Evolutionary conservation across 805 yeast genomes (phyloP).

Genomic region (Clavispora fructus): DNA sequence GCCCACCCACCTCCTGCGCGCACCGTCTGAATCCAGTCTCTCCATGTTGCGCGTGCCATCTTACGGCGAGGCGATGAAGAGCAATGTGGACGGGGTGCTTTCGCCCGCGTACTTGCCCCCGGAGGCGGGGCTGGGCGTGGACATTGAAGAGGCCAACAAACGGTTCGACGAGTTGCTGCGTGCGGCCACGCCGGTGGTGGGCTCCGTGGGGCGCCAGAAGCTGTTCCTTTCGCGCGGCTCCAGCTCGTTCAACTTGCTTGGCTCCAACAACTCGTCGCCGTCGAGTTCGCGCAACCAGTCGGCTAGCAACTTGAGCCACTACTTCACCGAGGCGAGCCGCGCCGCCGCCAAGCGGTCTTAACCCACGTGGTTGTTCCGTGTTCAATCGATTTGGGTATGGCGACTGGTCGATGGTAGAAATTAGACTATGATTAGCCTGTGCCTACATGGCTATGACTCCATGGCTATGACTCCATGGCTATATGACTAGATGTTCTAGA

Average conservation of each 20-base stretch:
- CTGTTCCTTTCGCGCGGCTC: slow-evolving; percentile 23
- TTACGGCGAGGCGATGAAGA: slow-evolving; percentile 69
- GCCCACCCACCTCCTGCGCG: slow-evolving; percentile 54
- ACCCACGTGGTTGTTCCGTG: no score
- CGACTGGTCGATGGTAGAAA: no score
- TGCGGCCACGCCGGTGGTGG: not conserved
- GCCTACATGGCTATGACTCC: no score
- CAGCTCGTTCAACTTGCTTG: slow-evolving; percentile 20
- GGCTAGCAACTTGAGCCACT: slow-evolving; percentile 17
- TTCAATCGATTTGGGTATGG: no score
- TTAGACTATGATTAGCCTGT: no score
- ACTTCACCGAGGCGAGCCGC: not conserved
- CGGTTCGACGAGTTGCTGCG: slow-evolving; percentile 20
- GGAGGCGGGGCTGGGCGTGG: slow-evolving; percentile 35
- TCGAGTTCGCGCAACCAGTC: slow-evolving; percentile 79
- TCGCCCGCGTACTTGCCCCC: slow-evolving; percentile 72
- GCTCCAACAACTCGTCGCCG: slow-evolving; percentile 41
- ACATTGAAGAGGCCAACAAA: slow-evolving; percentile 25
- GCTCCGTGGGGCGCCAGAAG: slow-evolving; percentile 8
- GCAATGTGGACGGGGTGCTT: slow-evolving; percentile 45
- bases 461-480: no score
- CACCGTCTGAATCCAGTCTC: slow-evolving; percentile 38
- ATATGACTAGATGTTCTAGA: no score
- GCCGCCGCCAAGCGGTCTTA: not conserved
- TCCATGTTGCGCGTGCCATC: slow-evolving; percentile 75